phyloP scores from a whole-genome alignment of 129 eudicot genomes.

The Centaurea solstitialis region DNA sequence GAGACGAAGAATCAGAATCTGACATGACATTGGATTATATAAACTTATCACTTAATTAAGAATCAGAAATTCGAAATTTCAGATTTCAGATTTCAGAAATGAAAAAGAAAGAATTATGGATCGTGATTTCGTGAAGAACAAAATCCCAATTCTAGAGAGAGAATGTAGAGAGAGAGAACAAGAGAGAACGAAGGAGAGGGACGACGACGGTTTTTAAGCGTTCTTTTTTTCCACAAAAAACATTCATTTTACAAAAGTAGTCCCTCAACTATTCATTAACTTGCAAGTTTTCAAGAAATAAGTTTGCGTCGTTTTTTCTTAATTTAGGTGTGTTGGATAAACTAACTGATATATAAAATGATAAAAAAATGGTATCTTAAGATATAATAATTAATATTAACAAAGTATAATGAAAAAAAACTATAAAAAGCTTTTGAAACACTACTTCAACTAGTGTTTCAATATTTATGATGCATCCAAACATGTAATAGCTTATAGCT shows the following conservation, averaged over 20 bases:
- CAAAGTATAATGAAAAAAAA: too few relatives aligned
- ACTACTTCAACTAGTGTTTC: too few relatives aligned
- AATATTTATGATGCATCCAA: too few relatives aligned
- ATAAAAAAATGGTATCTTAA: too few relatives aligned
- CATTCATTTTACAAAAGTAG: not conserved
- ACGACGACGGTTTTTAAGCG: conserved; percentile 33
- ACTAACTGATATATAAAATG: too few relatives aligned
- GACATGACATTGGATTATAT: conserved; percentile 54
- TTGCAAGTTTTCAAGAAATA: not conserved
- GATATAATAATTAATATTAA: too few relatives aligned
- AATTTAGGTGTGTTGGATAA: too few relatives aligned
- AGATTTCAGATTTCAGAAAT: too few relatives aligned
- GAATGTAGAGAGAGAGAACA: conserved; percentile 13
- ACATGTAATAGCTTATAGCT: too few relatives aligned
- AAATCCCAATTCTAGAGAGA: conserved; percentile 9
- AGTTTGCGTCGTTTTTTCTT: not conserved
- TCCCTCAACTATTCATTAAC: conserved; percentile 9
- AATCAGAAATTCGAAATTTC: not conserved
- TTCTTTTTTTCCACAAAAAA: conserved; percentile 36
- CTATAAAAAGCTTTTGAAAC: too few relatives aligned
- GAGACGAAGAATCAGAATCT: conserved; percentile 63
- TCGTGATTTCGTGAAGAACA: conserved; percentile 17
- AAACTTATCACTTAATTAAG: not conserved
- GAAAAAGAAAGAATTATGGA: conserved; percentile 12
- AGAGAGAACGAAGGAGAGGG: conserved; percentile 22